Evolutionary conservation across 495 filamentous ascomycete genomes (phyloP).

Genomic region (Aspergillus ostianus): DNA sequence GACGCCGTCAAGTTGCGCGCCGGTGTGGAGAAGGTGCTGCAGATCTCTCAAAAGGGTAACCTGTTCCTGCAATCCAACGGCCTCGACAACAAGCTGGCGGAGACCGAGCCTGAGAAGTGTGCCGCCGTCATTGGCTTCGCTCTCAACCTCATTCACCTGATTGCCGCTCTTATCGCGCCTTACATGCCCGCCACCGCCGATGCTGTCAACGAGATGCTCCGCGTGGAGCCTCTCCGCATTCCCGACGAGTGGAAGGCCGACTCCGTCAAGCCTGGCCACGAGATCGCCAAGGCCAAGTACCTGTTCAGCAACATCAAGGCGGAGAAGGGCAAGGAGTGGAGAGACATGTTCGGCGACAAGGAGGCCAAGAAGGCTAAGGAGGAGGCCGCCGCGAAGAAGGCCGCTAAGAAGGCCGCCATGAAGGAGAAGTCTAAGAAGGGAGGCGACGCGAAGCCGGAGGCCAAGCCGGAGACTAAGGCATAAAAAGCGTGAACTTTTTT

Average conservation of each 20-base stretch:
- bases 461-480: slow-evolving; percentile 1
- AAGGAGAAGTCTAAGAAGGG: slow-evolving; percentile 27
- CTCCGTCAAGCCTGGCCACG: slow-evolving; percentile 67
- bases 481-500: neutral
- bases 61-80: slow-evolving; percentile 76
- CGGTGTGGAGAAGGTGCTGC: slow-evolving; percentile 68
- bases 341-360: slow-evolving; percentile 73
- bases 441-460: slow-evolving; percentile 20
- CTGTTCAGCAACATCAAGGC: slow-evolving; percentile 83
- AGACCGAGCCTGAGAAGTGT: slow-evolving; percentile 68
- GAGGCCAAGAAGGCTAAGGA: slow-evolving; percentile 65
- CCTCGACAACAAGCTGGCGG: slow-evolving; percentile 77
- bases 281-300: slow-evolving; percentile 76
- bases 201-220: slow-evolving; percentile 72
- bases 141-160: slow-evolving; percentile 77
- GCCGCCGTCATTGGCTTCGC: slow-evolving; percentile 77
- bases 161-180: slow-evolving; percentile 71
- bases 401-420: slow-evolving; percentile 44
- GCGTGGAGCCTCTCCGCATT: slow-evolving; percentile 62
- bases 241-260: slow-evolving; percentile 62
- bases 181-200: slow-evolving; percentile 82
- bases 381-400: slow-evolving; percentile 59
- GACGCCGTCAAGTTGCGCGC: slow-evolving; percentile 74
- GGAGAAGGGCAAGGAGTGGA: slow-evolving; percentile 82
- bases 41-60: slow-evolving; percentile 72